Conservation (phyloP, 345 rosid species). For the Citrus cavaleriei region DNA sequence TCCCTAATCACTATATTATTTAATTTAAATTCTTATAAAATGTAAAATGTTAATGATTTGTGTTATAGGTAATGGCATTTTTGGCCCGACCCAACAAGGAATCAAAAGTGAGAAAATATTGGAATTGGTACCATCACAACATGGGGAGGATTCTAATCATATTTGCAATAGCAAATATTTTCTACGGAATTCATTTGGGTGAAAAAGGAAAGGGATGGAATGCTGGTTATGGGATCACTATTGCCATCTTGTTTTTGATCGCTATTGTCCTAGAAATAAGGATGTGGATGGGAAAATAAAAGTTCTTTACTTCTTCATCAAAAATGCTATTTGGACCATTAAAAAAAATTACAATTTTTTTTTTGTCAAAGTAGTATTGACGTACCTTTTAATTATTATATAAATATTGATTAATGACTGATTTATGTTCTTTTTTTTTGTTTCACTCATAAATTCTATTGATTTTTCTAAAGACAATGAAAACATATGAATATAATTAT, state of each 20-base stretch:
- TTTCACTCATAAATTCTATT: no score
- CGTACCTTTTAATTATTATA: not conserved
- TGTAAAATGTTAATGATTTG: not conserved
- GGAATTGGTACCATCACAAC: constrained; percentile 81
- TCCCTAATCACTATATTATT: not conserved
- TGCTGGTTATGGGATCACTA: constrained; percentile 51
- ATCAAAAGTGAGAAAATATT: constrained; percentile 56
- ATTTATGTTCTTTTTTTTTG: not conserved
- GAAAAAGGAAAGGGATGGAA: constrained; percentile 53
- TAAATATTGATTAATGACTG: not conserved
- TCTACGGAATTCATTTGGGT: constrained; percentile 64
- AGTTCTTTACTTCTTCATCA: no score
- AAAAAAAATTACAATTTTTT: no score
- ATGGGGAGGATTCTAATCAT: constrained; percentile 56
- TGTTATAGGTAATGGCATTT: constrained; percentile 48
- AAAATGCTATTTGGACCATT: no score
- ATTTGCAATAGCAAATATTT: constrained; percentile 62
- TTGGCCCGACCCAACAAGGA: constrained; percentile 58
- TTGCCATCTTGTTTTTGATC: constrained; percentile 38
- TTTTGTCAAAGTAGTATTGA: not conserved
- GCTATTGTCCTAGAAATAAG: constrained; percentile 40
- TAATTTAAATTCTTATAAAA: no score
- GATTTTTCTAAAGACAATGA: not conserved
- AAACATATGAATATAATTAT: not conserved
- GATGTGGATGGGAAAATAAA: constrained; percentile 38